Evolutionary conservation across 768 basidiomycete genomes (phyloP), one percentile per base, ranked within the genome.

Genomic region (Boletus tomentosulus): DNA sequence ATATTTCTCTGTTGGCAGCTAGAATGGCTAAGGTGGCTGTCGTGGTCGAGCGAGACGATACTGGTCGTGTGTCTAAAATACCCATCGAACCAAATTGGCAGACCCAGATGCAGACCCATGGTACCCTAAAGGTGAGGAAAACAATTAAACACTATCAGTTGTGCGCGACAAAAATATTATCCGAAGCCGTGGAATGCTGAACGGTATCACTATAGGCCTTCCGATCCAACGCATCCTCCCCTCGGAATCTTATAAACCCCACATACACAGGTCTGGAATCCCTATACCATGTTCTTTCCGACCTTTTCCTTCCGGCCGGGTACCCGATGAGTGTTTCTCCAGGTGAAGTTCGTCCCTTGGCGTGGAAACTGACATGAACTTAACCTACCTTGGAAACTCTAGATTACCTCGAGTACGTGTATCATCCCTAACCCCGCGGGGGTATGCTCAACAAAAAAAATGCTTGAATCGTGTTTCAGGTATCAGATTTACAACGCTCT

Each of bases 401-500:
- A 84, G 83, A 84, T 63, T 85, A 84, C 64, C 67, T 81, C 50
- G 68, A 73, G 83, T 83, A 60, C 56, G 77, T 59, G 16, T 51
- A 39, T 46, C 19, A 5, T 51, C 13, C 28, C 51, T 24, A 12
- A 28, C 8, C 52, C 51, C 47, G 19, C 19, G 19, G 50, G 50
- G 33, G 48, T 56, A 44, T 42, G 52, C 62, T 55, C 30, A 51
- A 34, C 15, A 30, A 12, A 19, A 10, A n/a, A 10, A 38, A 9
- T 50, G 6, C 11, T 22, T n/a, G n/a, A 16, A 6, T 42, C 13
- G 12, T 30, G 19, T 57, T 48, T 43, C 60, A 87, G 85, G 55
- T 87, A 85, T 59, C 85, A 87, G 63, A 70, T 83, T 13, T 76
- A 80, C 58, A 87, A 87, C 57, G 82, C 82, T 0, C 51, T 85